A percentile compares a stretch with the other conserved stretches of the same genome.
Conservation (phyloP, 345 rosid species). For the Ceriops decandra region DNA sequence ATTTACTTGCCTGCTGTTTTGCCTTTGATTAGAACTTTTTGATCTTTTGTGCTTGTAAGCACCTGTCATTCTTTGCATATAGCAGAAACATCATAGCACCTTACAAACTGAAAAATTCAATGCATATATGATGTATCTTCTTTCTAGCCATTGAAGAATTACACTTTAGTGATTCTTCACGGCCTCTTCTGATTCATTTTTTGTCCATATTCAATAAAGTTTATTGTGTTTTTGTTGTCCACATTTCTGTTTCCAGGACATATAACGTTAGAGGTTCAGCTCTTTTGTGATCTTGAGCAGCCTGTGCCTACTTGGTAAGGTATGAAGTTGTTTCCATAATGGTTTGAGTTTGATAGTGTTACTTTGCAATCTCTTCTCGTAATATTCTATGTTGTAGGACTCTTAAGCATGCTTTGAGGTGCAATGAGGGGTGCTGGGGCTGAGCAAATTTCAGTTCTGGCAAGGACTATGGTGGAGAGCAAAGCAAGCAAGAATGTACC, state of each 20-base stretch:
- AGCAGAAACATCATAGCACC: no score
- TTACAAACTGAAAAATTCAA: no score
- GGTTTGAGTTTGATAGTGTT: constrained; percentile 1
- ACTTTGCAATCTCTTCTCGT: background rate
- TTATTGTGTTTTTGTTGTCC: no score
- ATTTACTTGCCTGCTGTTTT: background rate
- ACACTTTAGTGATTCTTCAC: no score
- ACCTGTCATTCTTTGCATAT: no score
- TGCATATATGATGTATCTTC: no score
- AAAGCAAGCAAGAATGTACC: constrained; percentile 91
- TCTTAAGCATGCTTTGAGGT: constrained; percentile 87
- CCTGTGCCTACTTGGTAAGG: constrained; percentile 77
- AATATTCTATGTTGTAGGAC: constrained; percentile 43
- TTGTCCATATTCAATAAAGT: no score
- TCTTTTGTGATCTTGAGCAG: constrained; percentile 86
- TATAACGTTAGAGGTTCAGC: constrained; percentile 69
- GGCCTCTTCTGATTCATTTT: no score
- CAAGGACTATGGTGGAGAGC: constrained; percentile 79
- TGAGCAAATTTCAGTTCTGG: constrained; percentile 81
- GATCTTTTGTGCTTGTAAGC: no score
- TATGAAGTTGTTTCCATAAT: background rate
- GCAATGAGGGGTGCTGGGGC: constrained; percentile 90
- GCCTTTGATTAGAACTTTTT: no score
- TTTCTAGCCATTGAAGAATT: no score
- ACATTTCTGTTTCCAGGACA: constrained; percentile 37